Percentiles rank a stretch among this genome's conserved stretches.
phyloP scores from a whole-genome alignment of 768 basidiomycete genomes.

The Exidia glandulosa region DNA sequence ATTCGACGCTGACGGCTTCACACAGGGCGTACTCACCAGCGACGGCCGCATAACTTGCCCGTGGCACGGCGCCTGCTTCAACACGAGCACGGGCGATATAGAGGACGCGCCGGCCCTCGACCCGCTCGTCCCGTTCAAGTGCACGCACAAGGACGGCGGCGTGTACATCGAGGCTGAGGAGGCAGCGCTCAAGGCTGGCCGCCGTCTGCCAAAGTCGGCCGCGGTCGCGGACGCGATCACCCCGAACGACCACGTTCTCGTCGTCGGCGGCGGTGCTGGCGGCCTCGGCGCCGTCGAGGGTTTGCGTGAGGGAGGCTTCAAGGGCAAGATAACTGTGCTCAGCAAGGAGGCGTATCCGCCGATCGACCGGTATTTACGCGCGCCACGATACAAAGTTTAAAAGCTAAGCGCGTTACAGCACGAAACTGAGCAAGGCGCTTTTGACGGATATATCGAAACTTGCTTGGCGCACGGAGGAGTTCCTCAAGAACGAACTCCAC shows the following conservation, averaged over 20 bases:
- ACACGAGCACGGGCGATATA: slow-evolving; percentile 73
- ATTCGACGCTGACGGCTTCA: too few species aligned
- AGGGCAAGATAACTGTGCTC: slow-evolving; percentile 64
- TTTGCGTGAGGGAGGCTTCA: slow-evolving; percentile 56
- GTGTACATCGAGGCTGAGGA: slow-evolving; percentile 68
- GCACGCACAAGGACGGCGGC: slow-evolving; percentile 54
- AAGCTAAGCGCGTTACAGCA: slow-evolving; percentile 32
- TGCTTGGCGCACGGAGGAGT: slow-evolving; percentile 58
- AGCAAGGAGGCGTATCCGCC: slow-evolving; percentile 73
- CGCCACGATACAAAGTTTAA: slow-evolving; percentile 1
- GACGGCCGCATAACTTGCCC: slow-evolving; percentile 68
- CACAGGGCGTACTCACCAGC: slow-evolving; percentile 71
- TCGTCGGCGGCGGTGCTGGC: slow-evolving; percentile 79
- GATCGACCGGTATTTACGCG: slow-evolving; percentile 55
- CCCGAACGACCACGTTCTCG: slow-evolving; percentile 54
- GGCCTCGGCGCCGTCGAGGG: slow-evolving; percentile 70
- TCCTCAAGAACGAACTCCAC: slow-evolving; percentile 65
- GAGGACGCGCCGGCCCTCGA: slow-evolving; percentile 85
- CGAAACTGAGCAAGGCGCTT: slow-evolving; percentile 82
- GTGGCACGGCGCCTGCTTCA: slow-evolving; percentile 86
- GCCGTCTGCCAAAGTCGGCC: slow-evolving; percentile 46
- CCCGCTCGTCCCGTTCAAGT: slow-evolving; percentile 70
- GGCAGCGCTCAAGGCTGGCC: slow-evolving; percentile 46
- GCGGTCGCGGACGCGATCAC: slow-evolving; percentile 32
- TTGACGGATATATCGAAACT: slow-evolving; percentile 69